Conservation (phyloP, 306 rosid species). For the Aeschynomene evenia region DNA sequence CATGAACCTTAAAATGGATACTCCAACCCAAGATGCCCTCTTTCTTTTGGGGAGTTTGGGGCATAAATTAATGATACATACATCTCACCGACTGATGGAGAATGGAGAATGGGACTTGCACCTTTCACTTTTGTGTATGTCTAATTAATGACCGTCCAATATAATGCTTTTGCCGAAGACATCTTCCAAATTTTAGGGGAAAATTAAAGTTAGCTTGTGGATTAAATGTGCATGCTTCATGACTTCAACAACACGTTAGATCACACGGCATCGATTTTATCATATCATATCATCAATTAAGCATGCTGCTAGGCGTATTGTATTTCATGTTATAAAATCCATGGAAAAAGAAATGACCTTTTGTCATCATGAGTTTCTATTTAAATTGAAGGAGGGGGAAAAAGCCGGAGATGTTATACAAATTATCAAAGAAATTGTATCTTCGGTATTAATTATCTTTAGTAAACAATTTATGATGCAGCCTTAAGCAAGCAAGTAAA, state of each 20-base stretch:
- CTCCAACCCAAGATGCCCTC: background rate
- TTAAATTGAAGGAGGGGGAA: background rate
- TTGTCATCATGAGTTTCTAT: background rate
- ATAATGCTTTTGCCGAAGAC: background rate
- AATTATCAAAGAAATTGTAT: background rate
- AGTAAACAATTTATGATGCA: background rate
- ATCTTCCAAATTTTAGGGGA: background rate
- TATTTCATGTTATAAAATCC: background rate
- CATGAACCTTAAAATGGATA: background rate
- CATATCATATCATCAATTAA: background rate
- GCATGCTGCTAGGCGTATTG: background rate
- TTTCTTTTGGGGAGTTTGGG: background rate
- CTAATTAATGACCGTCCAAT: background rate
- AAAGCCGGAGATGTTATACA: background rate
- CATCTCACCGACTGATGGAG: constrained; percentile 10
- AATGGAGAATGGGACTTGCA: background rate
- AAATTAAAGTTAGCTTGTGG: background rate
- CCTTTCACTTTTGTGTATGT: background rate
- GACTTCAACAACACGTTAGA: background rate
- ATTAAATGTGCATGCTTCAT: background rate
- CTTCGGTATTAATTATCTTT: background rate
- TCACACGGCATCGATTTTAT: background rate
- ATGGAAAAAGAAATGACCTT: background rate
- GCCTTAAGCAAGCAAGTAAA: background rate
- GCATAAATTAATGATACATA: background rate